A percentile compares a stretch with the other conserved stretches of the same genome.
These are phyloP conservation scores for Poterioochromonas sp. DNA, from an alignment of 352 stramenopile species.

Conservation along the genomic window DNA sequence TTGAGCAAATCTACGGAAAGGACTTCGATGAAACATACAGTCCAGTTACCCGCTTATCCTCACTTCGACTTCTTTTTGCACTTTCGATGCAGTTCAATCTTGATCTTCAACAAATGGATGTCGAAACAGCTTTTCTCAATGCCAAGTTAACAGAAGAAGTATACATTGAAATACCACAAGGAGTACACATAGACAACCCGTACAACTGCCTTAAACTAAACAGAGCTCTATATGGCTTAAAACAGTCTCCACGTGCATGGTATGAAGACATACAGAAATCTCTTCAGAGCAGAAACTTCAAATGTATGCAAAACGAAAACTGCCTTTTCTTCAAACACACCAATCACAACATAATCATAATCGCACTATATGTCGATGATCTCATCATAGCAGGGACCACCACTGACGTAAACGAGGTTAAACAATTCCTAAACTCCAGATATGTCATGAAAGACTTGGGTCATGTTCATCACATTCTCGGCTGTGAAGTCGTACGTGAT, in stretches of 20 bases:
- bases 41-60: conserved; percentile 47
- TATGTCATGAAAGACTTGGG: conserved; percentile 9
- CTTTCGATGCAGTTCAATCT: conserved; percentile 30
- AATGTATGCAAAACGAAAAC: conserved; percentile 26
- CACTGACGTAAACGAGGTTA: background rate
- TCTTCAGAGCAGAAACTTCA: conserved; percentile 25
- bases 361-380: conserved; percentile 31
- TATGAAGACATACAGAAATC: conserved; percentile 24
- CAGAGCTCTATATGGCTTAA: conserved; percentile 30
- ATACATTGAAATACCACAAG: conserved; percentile 26
- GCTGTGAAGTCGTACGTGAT: background rate
- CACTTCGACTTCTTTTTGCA: conserved; percentile 41
- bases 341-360: conserved; percentile 8
- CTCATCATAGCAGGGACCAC: background rate
- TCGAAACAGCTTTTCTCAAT: conserved; percentile 47
- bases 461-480: background rate
- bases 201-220: conserved; percentile 29
- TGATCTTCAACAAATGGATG: conserved; percentile 45
- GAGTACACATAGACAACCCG: conserved; percentile 22
- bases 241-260: conserved; percentile 27
- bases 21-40: conserved; percentile 49
- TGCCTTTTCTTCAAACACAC: conserved; percentile 26
- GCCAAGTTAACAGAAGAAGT: conserved; percentile 36
- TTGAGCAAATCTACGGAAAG: conserved; percentile 41
- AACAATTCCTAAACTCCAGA: background rate